Percentiles rank a stretch among this genome's conserved stretches.
These are phyloP conservation scores for Penicillium expansum DNA, from an alignment of 2,329 filamentous ascomycete species.

Conservation along the genomic window DNA sequence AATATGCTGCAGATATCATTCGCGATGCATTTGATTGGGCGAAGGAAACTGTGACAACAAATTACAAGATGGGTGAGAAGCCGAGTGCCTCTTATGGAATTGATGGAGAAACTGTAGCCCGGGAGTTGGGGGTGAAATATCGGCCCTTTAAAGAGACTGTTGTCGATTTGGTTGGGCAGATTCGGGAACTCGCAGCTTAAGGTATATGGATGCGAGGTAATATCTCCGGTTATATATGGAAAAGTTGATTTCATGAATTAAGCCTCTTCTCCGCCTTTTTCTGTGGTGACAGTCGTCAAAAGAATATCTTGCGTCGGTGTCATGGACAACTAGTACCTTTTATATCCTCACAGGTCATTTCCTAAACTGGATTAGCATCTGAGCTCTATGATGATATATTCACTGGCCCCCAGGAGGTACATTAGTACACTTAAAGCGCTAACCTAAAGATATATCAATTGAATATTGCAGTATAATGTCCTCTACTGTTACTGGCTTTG, in stretches of 20 bases:
- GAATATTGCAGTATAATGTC: background rate
- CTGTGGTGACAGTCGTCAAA: too few species aligned
- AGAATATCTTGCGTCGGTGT: too few species aligned
- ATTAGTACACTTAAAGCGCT: background rate
- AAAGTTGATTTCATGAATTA: too few species aligned
- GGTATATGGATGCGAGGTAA: too few species aligned
- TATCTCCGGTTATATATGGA: too few species aligned
- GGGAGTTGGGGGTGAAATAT: constrained; percentile 43
- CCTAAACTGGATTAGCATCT: too few species aligned
- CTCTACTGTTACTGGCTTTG: background rate
- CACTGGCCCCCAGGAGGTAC: background rate
- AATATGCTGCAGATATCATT: constrained; percentile 46
- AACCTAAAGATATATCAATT: background rate
- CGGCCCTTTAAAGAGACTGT: constrained; percentile 20
- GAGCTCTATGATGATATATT: too few species aligned
- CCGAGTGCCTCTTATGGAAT: constrained; percentile 36
- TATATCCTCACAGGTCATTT: too few species aligned
- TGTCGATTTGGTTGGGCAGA: constrained; percentile 15
- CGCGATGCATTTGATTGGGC: constrained; percentile 42
- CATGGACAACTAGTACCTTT: too few species aligned
- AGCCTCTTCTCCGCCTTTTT: too few species aligned
- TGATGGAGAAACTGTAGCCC: constrained; percentile 43
- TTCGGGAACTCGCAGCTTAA: constrained; percentile 1
- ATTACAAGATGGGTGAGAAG: constrained; percentile 38
- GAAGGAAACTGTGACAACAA: constrained; percentile 30